A percentile compares a stretch with the other conserved stretches of the same genome.
These are phyloP conservation scores for Aspergillus jensenii DNA, from an alignment of 2,329 filamentous ascomycete species.

Conservation along the genomic window DNA sequence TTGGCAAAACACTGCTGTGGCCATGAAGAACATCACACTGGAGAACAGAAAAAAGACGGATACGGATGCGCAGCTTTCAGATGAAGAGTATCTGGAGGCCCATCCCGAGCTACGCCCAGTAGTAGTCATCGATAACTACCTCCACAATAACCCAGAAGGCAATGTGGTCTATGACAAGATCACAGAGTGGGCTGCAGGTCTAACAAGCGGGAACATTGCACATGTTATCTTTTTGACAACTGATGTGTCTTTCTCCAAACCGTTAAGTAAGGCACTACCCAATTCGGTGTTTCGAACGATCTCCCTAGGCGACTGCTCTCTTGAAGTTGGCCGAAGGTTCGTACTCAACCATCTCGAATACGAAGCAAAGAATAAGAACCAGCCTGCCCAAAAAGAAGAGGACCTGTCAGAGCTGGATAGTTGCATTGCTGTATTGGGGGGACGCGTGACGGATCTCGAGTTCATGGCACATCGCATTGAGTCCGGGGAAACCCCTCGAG, in stretches of 20 bases:
- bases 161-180: slow-evolving; percentile 71
- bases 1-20: slow-evolving; percentile 75
- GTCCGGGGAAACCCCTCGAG: slow-evolving; percentile 76
- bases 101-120: slow-evolving; percentile 82
- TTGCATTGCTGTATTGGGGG: slow-evolving; percentile 79
- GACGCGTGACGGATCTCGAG: slow-evolving; percentile 92
- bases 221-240: slow-evolving; percentile 94
- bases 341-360: slow-evolving; percentile 76
- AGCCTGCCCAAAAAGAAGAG: slow-evolving; percentile 37
- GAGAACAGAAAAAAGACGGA: slow-evolving; percentile 69
- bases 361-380: slow-evolving; percentile 36
- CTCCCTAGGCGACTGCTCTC: slow-evolving; percentile 80
- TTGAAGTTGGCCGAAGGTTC: slow-evolving; percentile 82
- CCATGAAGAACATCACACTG: slow-evolving; percentile 75
- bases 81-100: slow-evolving; percentile 86
- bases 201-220: slow-evolving; percentile 84
- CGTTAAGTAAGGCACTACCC: slow-evolving; percentile 80
- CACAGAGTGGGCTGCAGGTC: slow-evolving; percentile 82
- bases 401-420: slow-evolving; percentile 73
- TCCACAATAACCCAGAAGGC: slow-evolving; percentile 72
- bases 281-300: slow-evolving; percentile 89
- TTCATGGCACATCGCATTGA: slow-evolving; percentile 88
- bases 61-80: slow-evolving; percentile 68
- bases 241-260: slow-evolving; percentile 85
- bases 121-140: slow-evolving; percentile 87